Evolutionary conservation across 257 asterid genomes (phyloP), one percentile per base, ranked within the genome.

Genomic region (Penstemon davidsonii): DNA sequence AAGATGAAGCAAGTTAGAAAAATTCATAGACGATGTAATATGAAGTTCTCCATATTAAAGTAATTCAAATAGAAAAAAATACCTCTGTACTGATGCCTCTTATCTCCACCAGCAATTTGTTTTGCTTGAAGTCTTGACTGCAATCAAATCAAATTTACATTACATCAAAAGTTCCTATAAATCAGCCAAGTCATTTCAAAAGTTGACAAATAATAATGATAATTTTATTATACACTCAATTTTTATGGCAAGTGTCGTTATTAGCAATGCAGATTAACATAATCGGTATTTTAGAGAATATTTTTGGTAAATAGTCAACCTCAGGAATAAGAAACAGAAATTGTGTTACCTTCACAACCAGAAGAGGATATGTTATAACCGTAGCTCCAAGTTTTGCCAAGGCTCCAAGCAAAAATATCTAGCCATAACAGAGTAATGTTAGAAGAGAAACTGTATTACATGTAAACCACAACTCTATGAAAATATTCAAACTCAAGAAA

Each of bases 321-420:
- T 44, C 45, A 9, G 11, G 18, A 49, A 47, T 45, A 43, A 25
- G 15, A 47, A 70, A 54, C 45, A 64, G 63, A 61, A 51, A 63
- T 9, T 18, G 13, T 18, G 49, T 68, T 80, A 90, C 99, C 97
- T 90, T 94, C 70, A 94, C 94, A 70, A 94, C 99, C 44, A 88
- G 86, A 79, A 91, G 84, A 68, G 99, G 99, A 79, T 94, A 94
- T 54, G 99, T 94, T 36, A 84, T 82, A 46, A 94, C 86, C n/a
- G 99, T 94, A 46, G 97, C 99, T 70, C 99, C 99, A 71, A 94
- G 96, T 86, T 94, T 94, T 63, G 99, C 99, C 83, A 91, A 64
- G 64, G 99, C 99, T 81, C 99, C 99, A 43, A 94, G 92, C 80
- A 94, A 75, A 77, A 94, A 94, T 80, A 91, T 82, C 99, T 94